Evolutionary conservation across 2,329 filamentous ascomycete genomes (phyloP).

Genomic region (Rhinocladiella similis): DNA sequence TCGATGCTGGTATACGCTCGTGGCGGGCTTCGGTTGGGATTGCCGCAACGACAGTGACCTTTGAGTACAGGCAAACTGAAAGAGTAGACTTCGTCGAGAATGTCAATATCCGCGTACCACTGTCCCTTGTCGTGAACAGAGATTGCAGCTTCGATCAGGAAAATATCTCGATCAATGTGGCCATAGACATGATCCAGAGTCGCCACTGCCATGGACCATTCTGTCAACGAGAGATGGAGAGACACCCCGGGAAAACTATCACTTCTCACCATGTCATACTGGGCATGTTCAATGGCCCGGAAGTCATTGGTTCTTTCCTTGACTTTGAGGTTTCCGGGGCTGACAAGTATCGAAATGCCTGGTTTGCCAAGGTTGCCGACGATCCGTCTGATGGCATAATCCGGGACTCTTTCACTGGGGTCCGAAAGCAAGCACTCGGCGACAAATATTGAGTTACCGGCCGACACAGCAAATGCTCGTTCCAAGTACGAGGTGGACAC

Average conservation of each 20-base stretch:
- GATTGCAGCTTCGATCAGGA: conserved; percentile 23
- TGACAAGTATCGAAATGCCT: conserved; percentile 22
- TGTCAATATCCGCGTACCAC: conserved; percentile 28
- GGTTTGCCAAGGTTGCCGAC: conserved; percentile 28
- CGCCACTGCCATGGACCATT: conserved; percentile 6
- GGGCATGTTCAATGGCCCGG: conserved; percentile 6
- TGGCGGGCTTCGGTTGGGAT: not conserved
- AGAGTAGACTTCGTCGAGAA: not conserved
- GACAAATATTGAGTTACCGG: conserved; percentile 31
- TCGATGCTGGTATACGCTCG: conserved; percentile 11
- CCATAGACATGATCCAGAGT: not conserved
- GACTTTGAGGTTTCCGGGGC: conserved; percentile 11
- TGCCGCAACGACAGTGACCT: not conserved
- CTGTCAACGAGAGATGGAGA: conserved; percentile 22
- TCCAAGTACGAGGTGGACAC: conserved; percentile 18
- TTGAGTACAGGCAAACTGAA: no score
- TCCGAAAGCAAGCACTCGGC: conserved; percentile 27
- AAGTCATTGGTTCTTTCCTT: conserved; percentile 3
- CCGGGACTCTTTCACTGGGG: conserved; percentile 11
- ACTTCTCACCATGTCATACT: conserved; percentile 11
- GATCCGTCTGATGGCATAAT: conserved; percentile 19
- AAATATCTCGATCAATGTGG: conserved; percentile 10
- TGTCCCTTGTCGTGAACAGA: conserved; percentile 25
- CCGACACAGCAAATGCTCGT: conserved; percentile 29
- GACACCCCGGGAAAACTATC: conserved; percentile 19